These are phyloP conservation scores for Capsella rubella DNA, from an alignment of 441 rosid genomes.

Conservation along the genomic window DNA sequence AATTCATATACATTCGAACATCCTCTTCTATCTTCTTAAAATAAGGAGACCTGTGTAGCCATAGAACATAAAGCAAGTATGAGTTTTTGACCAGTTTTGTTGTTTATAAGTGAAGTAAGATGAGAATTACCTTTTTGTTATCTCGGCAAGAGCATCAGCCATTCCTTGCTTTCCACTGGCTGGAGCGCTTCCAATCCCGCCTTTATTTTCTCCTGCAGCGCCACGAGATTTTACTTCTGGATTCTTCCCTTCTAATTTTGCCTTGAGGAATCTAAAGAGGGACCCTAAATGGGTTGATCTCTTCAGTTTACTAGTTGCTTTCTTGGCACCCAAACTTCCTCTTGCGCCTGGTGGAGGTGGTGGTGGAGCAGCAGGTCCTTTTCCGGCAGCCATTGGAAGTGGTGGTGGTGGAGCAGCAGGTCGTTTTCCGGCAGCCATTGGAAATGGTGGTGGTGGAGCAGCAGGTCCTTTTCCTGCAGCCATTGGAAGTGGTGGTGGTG, in stretches of 20 bases:
- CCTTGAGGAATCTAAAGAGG: slow-evolving; percentile 63
- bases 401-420: slow-evolving; percentile 51
- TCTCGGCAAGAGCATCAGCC: slow-evolving; percentile 98
- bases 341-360: slow-evolving; percentile 62
- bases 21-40: slow-evolving; percentile 89
- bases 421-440: slow-evolving; percentile 46
- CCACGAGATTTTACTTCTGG: slow-evolving; percentile 44
- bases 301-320: slow-evolving; percentile 67
- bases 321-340: slow-evolving; percentile 55
- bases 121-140: slow-evolving; percentile 66
- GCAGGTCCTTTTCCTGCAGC: slow-evolving; percentile 46
- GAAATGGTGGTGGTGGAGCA: slow-evolving; percentile 54
- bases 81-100: slow-evolving; percentile 13
- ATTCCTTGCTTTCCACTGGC: slow-evolving; percentile 65
- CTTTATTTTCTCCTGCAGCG: slow-evolving; percentile 41
- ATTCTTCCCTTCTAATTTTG: slow-evolving; percentile 68
- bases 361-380: slow-evolving; percentile 55
- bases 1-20: slow-evolving; percentile 59
- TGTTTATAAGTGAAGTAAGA: not conserved
- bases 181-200: slow-evolving; percentile 22
- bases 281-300: slow-evolving; percentile 73
- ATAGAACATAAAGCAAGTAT: slow-evolving; percentile 26
- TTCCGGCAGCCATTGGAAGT: slow-evolving; percentile 45
- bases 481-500: slow-evolving; percentile 53
- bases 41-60: slow-evolving; percentile 69